Evolutionary conservation across 257 asterid genomes (phyloP).

Genomic region (Nicotiana paniculata): DNA sequence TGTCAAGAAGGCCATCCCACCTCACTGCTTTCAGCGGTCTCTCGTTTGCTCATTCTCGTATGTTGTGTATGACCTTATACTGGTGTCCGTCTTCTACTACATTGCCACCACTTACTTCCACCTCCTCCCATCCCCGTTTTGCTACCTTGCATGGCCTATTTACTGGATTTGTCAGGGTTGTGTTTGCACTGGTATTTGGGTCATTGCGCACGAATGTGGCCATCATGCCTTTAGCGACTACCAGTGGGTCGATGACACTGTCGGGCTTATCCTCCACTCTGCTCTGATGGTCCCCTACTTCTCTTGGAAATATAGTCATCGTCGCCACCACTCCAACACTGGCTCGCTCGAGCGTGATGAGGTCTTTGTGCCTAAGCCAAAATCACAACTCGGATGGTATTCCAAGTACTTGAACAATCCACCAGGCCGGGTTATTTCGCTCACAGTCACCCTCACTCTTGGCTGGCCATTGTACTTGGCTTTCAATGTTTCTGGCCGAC

Average conservation of each 20-base stretch:
- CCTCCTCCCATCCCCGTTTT: conserved; percentile 34
- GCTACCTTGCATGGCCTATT: conserved; percentile 44
- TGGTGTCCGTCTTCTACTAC: conserved; percentile 39
- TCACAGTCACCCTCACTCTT: conserved; percentile 38
- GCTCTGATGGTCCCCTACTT: conserved; percentile 62
- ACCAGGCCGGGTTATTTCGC: conserved; percentile 45
- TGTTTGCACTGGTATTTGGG: conserved; percentile 64
- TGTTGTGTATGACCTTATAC: conserved; percentile 40
- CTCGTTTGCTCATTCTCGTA: conserved; percentile 46
- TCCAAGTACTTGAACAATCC: conserved; percentile 63
- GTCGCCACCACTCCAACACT: conserved; percentile 72
- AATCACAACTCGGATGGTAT: conserved; percentile 35
- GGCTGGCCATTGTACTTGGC: conserved; percentile 71
- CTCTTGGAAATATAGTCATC: conserved; percentile 73
- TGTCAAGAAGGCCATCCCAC: conserved; percentile 64
- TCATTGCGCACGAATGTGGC: conserved; percentile 67
- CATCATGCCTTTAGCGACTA: conserved; percentile 73
- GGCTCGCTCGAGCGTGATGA: conserved; percentile 72
- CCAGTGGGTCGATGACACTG: conserved; percentile 60
- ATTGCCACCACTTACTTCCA: conserved; percentile 39
- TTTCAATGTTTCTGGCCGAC: conserved; percentile 62
- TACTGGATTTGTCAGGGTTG: conserved; percentile 56
- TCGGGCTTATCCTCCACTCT: conserved; percentile 69
- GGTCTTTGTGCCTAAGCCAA: conserved; percentile 60
- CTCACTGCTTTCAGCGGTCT: conserved; percentile 64